Base-by-base conservation (phyloP, 306 rosid species). In the Arachis hypogaea region DNA sequence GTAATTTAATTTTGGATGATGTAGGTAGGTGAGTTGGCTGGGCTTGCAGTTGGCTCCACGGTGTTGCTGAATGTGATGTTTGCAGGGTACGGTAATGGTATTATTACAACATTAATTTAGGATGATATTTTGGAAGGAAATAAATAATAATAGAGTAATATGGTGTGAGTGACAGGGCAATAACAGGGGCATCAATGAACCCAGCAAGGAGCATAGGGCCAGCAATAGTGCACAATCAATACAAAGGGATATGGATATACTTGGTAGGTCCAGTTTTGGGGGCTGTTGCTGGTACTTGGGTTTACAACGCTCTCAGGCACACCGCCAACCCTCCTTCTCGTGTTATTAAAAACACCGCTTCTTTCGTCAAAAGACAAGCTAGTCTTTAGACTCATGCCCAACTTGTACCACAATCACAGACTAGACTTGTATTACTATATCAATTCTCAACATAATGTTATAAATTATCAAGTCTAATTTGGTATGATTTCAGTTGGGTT, bases 151-250 rank as follows among this genome's bases (percentile, higher is more conserved):
- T 22, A 22, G 28, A 22, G 28, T 22, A 22, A 22, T 22, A 22
- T 22, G 28, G 28, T 22, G 28, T 22, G 28, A 22, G 49, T 6
- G 65, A 72, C 78, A 92, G 98, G 78, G 93, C 93, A n/a, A 72
- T 88, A 6, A 66, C 96, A 10, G 97, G 99, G 57, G 99, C 97
- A 70, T 94, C 98, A 1, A 94, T 94, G 97, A 94, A 86, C 36
- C 97, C 96, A 9, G 98, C 97, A 9, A 91, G 98, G 83, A 93
- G 93, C 73, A 43, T 93, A 45, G 97, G 98, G 0, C 98, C 97
- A 0, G 97, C 97, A 0, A 28, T 93, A 12, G 88, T 86, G 1
- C 82, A 66, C 9, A 5, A 11, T 9, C 66, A 85, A 12, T 93
- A 73, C 59, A 73, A 28, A 54, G 78, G 87, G 75, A 47, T 93